These are phyloP conservation scores for Eruca vesicaria DNA, from an alignment of 441 rosid species.

Conservation along the genomic window DNA sequence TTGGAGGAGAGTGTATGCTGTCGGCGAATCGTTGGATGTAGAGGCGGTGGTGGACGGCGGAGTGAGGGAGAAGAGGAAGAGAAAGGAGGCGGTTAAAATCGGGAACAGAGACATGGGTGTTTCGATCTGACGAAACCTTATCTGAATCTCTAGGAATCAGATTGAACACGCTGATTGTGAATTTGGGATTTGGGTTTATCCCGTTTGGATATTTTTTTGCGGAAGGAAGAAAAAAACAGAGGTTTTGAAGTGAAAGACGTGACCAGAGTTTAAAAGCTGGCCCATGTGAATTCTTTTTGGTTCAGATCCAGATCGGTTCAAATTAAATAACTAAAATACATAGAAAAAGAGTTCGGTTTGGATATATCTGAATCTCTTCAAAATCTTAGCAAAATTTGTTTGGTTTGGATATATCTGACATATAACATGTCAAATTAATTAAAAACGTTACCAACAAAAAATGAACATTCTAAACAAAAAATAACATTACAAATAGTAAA, in stretches of 20 bases:
- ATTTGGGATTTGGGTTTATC: constrained; percentile 13
- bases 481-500: too few species aligned
- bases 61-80: neutral
- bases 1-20: constrained; percentile 62
- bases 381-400: too few species aligned
- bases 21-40: constrained; percentile 19
- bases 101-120: constrained; percentile 18
- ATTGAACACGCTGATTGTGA: neutral
- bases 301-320: too few species aligned
- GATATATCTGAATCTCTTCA: too few species aligned
- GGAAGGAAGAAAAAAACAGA: neutral
- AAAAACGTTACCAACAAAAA: too few species aligned
- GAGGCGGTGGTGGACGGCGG: constrained; percentile 16
- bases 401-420: too few species aligned
- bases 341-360: too few species aligned
- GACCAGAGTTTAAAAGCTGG: neutral
- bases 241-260: constrained; percentile 7
- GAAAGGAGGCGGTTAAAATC: neutral
- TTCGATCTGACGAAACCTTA: neutral
- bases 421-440: too few species aligned
- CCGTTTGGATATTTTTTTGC: constrained; percentile 1
- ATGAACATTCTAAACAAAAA: too few species aligned
- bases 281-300: too few species aligned
- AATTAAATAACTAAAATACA: too few species aligned
- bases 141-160: neutral